Base-by-base conservation (phyloP, 2,329 filamentous ascomycete genomes). In the Sporothrix schenckii region DNA sequence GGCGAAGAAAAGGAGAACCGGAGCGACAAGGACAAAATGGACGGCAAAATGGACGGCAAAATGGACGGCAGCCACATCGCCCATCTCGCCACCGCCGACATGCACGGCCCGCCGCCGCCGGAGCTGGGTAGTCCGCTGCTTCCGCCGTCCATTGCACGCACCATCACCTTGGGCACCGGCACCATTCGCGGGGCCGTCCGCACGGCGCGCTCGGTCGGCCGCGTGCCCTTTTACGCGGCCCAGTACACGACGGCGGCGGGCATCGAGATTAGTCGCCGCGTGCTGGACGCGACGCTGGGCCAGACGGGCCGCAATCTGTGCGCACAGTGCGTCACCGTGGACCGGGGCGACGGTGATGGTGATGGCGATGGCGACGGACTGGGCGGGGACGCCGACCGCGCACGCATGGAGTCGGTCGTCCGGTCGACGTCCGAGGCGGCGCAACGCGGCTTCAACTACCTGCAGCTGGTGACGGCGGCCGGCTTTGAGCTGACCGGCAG, bases 91-190 rank as follows among this genome's bases (percentile, higher is more conserved):
- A 16, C 16, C 10, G 41, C 14, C 63, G 63, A 66, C 63, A 52
- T 52, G 63, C 63, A 66, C 63, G 63, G 63, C 47, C 70, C 68
- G 34, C 70, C 73, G 50, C 69, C 70, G 30, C 61, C 66, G 11
- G 71, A 72, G 24, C 27, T 54, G 49, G 73, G 71, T 27, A 63
- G 66, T 41, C 73, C 74, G 30, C 71, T 91, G 21, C 82, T 91
- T 0, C 88, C 88, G 0, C 75, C 79, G 1, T 81, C 87, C 0
- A 77, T 90, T 61, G 88, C 88, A 47, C 85, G 83, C 67, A 84
- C 83, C 39, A 83, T 91, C 69, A 89, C 87, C 74, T 79, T 90
- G 58, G 85, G 87, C 13, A 87, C 88, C 2, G 83, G 86, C 69
- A 88, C 87, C 3, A 86, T 87, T 19, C 84, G 85, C 39, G 80